These are phyloP conservation scores for Lagenaria siceraria DNA, from an alignment of 306 rosid genomes.

Conservation along the genomic window DNA sequence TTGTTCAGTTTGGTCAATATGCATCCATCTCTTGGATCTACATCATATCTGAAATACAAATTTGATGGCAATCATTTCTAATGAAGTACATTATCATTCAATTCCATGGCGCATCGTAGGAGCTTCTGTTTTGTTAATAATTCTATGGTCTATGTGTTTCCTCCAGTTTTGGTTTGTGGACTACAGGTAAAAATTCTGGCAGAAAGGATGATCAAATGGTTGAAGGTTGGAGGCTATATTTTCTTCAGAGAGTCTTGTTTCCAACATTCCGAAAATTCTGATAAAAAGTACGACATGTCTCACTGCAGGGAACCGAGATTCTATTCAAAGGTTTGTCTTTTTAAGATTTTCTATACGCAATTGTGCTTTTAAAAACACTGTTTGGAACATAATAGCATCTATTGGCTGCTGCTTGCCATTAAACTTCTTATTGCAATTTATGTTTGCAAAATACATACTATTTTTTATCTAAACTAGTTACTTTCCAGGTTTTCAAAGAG, in stretches of 20 bases:
- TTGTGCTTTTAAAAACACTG: background rate
- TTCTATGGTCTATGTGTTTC: background rate
- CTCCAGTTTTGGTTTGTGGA: background rate
- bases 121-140: background rate
- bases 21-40: background rate
- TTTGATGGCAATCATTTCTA: background rate
- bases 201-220: conserved; percentile 73
- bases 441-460: background rate
- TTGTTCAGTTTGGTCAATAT: background rate
- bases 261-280: conserved; percentile 84
- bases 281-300: conserved; percentile 68
- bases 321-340: conserved; percentile 59
- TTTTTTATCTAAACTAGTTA: background rate
- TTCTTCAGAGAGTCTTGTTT: conserved; percentile 93
- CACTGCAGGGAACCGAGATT: conserved; percentile 84
- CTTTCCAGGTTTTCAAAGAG: conserved; percentile 45
- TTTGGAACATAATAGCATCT: background rate
- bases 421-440: background rate
- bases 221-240: conserved; percentile 72
- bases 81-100: background rate
- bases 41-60: background rate
- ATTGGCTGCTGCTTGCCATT: background rate
- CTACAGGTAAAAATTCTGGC: conserved; percentile 55
- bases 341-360: background rate
- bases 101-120: background rate